Percentiles rank a stretch among this genome's conserved stretches.
Evolutionary conservation across 75 land plant species (phyloP).

Genomic region (Selaginella tamariscina): DNA sequence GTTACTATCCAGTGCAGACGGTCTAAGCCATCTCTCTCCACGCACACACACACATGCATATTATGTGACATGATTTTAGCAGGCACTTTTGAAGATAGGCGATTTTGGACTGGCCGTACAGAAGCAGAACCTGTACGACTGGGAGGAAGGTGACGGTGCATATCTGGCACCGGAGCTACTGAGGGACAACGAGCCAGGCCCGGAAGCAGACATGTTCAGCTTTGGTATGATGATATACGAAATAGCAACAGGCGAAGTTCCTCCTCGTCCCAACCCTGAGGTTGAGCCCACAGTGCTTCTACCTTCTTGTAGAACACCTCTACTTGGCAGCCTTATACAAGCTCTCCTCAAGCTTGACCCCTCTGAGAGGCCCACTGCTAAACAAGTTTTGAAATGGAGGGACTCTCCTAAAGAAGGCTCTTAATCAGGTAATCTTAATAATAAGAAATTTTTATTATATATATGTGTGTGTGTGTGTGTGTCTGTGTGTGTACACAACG

Average conservation of each 20-base stretch:
- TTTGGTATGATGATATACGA: constrained; percentile 30
- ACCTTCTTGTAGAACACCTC: constrained; percentile 9
- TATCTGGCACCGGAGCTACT: constrained; percentile 29
- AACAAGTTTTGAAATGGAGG: constrained; percentile 4
- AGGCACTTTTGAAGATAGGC: constrained; percentile 24
- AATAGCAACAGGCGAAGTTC: constrained; percentile 16
- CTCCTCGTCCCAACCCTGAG: constrained; percentile 13
- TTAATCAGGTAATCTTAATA: too few species aligned
- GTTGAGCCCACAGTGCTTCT: background rate
- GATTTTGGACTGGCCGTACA: constrained; percentile 30
- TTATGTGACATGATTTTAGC: background rate
- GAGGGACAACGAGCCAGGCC: constrained; percentile 23
- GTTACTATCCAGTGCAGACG: too few species aligned
- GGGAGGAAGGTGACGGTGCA: constrained; percentile 31
- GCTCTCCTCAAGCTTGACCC: constrained; percentile 16
- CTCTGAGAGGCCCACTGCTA: constrained; percentile 18
- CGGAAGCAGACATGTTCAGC: constrained; percentile 31
- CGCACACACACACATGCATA: background rate
- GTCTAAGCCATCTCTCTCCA: background rate
- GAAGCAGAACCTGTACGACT: constrained; percentile 20
- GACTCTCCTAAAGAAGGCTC: too few species aligned
- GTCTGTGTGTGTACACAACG: too few species aligned
- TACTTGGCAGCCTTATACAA: constrained; percentile 4
- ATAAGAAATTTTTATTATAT: too few species aligned
- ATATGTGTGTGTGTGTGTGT: too few species aligned